phyloP scores from a whole-genome alignment of 371 early-diverging fungal species.

The Sanchytrium tribonematis region DNA sequence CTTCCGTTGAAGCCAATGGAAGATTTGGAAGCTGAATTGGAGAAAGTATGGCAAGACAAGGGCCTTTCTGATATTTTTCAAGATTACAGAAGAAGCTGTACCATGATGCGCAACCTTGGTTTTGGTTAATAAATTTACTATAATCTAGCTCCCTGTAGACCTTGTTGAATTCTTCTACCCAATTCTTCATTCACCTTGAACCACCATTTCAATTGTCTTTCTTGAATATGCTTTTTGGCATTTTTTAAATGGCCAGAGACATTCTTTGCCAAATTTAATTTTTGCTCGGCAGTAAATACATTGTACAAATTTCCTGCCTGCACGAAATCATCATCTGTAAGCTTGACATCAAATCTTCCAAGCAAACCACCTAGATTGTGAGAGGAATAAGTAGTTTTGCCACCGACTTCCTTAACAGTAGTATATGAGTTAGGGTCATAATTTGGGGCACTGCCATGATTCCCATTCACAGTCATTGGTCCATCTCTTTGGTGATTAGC shows the following conservation, averaged over 20 bases:
- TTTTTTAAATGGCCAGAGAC: background rate
- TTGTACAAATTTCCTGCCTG: conserved; percentile 1
- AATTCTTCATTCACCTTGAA: background rate
- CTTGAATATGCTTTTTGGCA: conserved; percentile 2
- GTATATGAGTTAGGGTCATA: conserved; percentile 37
- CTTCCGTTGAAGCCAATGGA: too few relatives aligned
- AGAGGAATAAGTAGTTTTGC: background rate
- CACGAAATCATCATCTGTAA: conserved; percentile 1
- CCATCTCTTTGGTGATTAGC: conserved; percentile 42
- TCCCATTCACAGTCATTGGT: conserved; percentile 28
- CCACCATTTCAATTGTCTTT: conserved; percentile 2
- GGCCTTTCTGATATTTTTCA: too few relatives aligned
- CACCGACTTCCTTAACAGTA: background rate
- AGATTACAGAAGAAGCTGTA: too few relatives aligned
- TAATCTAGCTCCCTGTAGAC: background rate
- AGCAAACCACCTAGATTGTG: background rate
- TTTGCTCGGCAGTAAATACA: background rate
- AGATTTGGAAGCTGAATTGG: too few relatives aligned
- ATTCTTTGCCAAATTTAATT: background rate
- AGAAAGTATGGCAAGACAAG: too few relatives aligned
- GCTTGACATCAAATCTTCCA: background rate
- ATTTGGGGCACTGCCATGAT: conserved; percentile 30
- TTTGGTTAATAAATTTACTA: too few relatives aligned
- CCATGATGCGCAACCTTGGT: too few relatives aligned
- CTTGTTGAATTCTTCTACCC: background rate